Evolutionary conservation across 2,329 filamentous ascomycete genomes (phyloP), one percentile per base, ranked within the genome.

Genomic region (Diaporthe batatas): DNA sequence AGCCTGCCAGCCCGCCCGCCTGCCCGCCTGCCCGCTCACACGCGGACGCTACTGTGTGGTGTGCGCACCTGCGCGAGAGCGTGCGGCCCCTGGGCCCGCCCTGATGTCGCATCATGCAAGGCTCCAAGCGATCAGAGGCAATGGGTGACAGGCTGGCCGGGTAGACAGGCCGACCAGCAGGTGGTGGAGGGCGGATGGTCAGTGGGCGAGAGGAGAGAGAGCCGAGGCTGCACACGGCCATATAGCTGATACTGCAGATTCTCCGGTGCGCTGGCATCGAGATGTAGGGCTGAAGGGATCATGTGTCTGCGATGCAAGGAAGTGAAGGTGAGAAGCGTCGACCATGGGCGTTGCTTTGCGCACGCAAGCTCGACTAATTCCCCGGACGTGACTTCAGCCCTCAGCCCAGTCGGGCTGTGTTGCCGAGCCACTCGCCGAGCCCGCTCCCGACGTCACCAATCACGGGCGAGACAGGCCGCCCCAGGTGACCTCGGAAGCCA

Each of bases 51-150:
- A 53, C 36, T 39, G 10, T 12, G 36, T 39, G 36, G 36, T 39
- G 36, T 53, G 55, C 44, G 68, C 49, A 32, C 18, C 44, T 58
- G 57, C 25, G 14, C 32, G 53, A 59, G 68, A 25, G 36, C 32
- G n/a, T 57, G n/a, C 34, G 29, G 44, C 44, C 53, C 55, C 68
- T 64, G 68, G 32, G 36, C 49, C 32, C 70, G 36, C 51, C 51
- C 44, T 68, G 70, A 68, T 55, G 47, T 71, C 58, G 42, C 42
- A 47, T 53, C 55, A 53, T 62, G 44, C 68, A 54, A 49, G 68
- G 68, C 68, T 70, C 68, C 68, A 51, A 49, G 53, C n/a, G 29
- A 58, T 29, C 23, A 49, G 25, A 69, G 32, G 65, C 32, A 32
- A 42, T 3, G 14, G 54, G 23, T 59, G 54, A 21, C 54, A 57